Base-by-base conservation (phyloP, 192 early-diverging fungal genomes). In the Bifiguratus adelaidae region DNA sequence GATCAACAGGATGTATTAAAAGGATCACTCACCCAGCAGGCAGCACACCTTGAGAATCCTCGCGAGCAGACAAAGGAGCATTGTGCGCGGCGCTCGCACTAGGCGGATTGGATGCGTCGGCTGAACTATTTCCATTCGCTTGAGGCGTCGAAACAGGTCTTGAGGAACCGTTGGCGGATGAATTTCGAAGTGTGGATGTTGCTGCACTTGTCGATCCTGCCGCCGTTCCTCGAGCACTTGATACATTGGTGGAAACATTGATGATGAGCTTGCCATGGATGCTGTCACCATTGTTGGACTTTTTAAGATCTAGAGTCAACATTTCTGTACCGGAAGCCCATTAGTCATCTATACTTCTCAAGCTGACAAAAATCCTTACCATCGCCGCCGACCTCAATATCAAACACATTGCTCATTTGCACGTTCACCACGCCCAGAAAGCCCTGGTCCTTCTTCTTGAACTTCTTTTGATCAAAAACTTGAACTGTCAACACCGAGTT, bases 401-500 rank as follows among this genome's bases (percentile, higher is more conserved):
- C 77, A 48, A 96, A 77, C 26, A 91, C 70, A 58, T 82, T 75
- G 37, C 80, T 71, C 58, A 94, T 74, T 29, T 80, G 76, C 21
- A 92, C 69, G 48, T 89, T 88, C 52, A 89, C 73, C 37, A 91
- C 85, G 16, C 91, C 90, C 24, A 94, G 66, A 48, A 97, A 97
- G 28, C 83, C 83, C 52, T 89, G 86, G 41, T 77, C 72, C 56
- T 74, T 83, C 67, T 77, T 89, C 56, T 92, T 91, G 67, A 88
- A 97, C 61, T 92, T 92, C 57, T 84, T 80, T 67, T 97, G 91
- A 68, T 97, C 93, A 74, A 92, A 97, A 27, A 97, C 82, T 70
- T 97, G 91, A 50, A 92, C 79, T 2, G 85, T 78, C 36, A 97
- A 68, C n/a, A 85, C 72, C 42, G 81, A 85, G 44, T 50, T 57